Evolutionary conservation across 371 early-diverging fungal genomes (phyloP).

Genomic region (Gilbertella persicaria): DNA sequence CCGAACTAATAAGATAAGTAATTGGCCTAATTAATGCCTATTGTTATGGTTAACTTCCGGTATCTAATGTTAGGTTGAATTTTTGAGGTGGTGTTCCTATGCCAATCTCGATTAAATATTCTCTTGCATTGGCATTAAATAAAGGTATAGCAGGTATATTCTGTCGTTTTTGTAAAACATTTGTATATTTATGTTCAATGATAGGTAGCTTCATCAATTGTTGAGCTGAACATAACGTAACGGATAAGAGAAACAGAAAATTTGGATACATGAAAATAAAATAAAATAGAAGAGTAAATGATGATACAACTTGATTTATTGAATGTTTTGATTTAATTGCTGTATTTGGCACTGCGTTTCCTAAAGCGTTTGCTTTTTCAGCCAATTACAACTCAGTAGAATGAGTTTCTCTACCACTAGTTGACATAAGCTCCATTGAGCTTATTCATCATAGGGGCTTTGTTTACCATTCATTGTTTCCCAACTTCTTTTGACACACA

Average conservation of each 20-base stretch:
- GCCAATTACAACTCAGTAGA: too few species aligned
- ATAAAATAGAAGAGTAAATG: background rate
- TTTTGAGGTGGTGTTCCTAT: constrained; percentile 42
- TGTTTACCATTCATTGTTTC: too few species aligned
- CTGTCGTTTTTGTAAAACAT: constrained; percentile 4
- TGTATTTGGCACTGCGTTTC: background rate
- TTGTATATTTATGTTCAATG: background rate
- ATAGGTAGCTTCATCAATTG: constrained; percentile 2
- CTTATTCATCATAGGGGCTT: too few species aligned
- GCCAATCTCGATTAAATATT: constrained; percentile 31
- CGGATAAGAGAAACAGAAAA: background rate
- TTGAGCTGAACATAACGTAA: background rate
- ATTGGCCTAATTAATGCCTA: background rate
- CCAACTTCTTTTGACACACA: too few species aligned
- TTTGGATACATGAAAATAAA: background rate
- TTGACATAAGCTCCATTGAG: too few species aligned
- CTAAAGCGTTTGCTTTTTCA: too few species aligned
- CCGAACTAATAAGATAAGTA: constrained; percentile 17
- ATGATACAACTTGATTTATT: background rate
- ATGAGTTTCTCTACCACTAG: too few species aligned
- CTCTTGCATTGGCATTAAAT: constrained; percentile 34
- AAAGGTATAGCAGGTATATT: constrained; percentile 16
- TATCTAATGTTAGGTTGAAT: constrained; percentile 44
- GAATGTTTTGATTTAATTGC: background rate
- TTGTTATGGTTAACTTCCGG: constrained; percentile 47